Evolutionary conservation across 805 yeast species (phyloP).

Genomic region (Cyberlindnera mississippiensis): DNA sequence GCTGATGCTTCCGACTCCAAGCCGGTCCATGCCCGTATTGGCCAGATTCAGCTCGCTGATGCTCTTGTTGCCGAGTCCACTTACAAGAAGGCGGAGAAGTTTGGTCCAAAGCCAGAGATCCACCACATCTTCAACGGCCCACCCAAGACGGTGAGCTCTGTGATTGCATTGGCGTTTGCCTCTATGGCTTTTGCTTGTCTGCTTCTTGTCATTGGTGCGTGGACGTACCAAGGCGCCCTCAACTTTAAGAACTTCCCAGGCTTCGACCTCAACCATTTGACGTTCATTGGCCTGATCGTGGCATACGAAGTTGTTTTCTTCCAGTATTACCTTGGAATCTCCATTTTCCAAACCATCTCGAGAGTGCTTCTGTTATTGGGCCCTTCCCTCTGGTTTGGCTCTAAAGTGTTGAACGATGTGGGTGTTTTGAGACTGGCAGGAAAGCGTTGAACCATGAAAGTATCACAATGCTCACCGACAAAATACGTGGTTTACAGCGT

Average conservation of each 20-base stretch:
- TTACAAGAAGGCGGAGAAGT: conserved; percentile 18
- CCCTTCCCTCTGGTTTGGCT: conserved; percentile 29
- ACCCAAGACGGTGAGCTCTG: conserved; percentile 21
- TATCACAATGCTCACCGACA: no score
- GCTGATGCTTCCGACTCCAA: conserved; percentile 12
- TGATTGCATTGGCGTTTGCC: conserved; percentile 21
- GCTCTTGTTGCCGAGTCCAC: conserved; percentile 15
- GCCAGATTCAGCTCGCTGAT: conserved; percentile 20
- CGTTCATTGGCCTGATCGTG: conserved; percentile 19
- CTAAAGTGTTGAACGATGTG: conserved; percentile 25
- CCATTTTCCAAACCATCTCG: conserved; percentile 24
- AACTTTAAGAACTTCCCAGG: conserved; percentile 24
- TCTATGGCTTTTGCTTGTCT: conserved; percentile 14
- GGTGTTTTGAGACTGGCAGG: conserved; percentile 28
- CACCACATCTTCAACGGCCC: conserved; percentile 25
- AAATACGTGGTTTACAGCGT: not conserved
- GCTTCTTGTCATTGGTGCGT: conserved; percentile 15
- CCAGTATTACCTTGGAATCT: conserved; percentile 25
- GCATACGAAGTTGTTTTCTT: conserved; percentile 26
- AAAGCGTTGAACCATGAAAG: conserved; percentile 22
- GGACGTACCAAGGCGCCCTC: conserved; percentile 20
- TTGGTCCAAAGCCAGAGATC: conserved; percentile 25
- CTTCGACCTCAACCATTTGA: conserved; percentile 10
- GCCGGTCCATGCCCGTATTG: conserved; percentile 16
- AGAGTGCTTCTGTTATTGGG: conserved; percentile 19